Evolutionary conservation across 768 basidiomycete species (phyloP).

Genomic region (Infundibulicybe gibba): DNA sequence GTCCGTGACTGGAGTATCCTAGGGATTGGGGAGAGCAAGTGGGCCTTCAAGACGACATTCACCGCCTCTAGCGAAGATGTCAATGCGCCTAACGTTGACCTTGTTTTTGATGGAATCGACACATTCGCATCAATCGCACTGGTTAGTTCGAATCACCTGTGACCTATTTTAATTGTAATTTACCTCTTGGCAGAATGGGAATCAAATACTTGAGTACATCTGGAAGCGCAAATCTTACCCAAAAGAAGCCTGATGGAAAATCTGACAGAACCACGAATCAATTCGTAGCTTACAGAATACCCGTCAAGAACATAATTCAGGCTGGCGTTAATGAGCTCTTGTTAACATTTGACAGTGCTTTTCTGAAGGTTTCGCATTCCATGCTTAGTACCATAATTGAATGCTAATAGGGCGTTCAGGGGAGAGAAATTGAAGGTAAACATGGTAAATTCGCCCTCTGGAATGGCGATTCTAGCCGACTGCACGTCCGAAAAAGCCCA

Average conservation of each 20-base stretch:
- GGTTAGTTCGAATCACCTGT: conserved; percentile 37
- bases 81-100: conserved; percentile 48
- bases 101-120: conserved; percentile 90
- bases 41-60: conserved; percentile 78
- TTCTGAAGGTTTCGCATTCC: conserved; percentile 48
- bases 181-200: conserved; percentile 54
- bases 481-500: conserved; percentile 93
- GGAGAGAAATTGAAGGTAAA: conserved; percentile 66
- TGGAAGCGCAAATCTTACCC: conserved; percentile 1
- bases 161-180: background rate
- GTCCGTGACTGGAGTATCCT: background rate
- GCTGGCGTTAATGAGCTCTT: conserved; percentile 61
- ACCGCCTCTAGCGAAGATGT: conserved; percentile 44
- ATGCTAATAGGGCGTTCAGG: conserved; percentile 33
- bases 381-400: background rate
- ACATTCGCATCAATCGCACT: conserved; percentile 77
- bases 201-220: conserved; percentile 58
- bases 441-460: conserved; percentile 63
- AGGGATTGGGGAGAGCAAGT: conserved; percentile 90
- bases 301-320: conserved; percentile 52
- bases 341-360: conserved; percentile 73
- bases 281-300: conserved; percentile 70
- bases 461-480: conserved; percentile 90
- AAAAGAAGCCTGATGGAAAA: background rate
- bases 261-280: conserved; percentile 68